Evolutionary conservation across 2,329 filamentous ascomycete species (phyloP).

Genomic region (Kalaharituber pfeilii): DNA sequence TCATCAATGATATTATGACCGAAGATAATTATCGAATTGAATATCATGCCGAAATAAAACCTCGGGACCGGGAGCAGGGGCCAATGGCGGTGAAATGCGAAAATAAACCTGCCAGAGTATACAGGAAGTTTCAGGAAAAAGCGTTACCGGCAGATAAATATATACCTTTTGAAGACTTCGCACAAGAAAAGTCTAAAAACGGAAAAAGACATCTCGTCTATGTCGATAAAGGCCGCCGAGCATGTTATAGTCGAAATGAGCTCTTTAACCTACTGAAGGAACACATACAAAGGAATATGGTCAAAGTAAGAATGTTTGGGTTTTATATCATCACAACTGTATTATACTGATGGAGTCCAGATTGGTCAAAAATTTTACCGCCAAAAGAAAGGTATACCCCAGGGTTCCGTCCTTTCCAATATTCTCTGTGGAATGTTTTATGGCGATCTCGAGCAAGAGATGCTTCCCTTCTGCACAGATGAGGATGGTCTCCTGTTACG

Average conservation of each 20-base stretch:
- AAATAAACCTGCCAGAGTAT: too few relatives aligned
- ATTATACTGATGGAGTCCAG: conserved; percentile 9
- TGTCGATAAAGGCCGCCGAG: conserved; percentile 48
- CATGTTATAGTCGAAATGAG: conserved; percentile 37
- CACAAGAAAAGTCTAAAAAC: neutral
- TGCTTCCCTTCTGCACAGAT: conserved; percentile 46
- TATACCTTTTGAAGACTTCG: conserved; percentile 24
- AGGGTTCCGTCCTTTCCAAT: conserved; percentile 76
- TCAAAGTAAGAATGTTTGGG: conserved; percentile 35
- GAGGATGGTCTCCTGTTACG: conserved; percentile 54
- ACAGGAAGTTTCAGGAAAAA: too few relatives aligned
- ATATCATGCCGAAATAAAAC: conserved; percentile 56
- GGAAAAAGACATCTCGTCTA: conserved; percentile 54
- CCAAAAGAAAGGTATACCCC: conserved; percentile 77
- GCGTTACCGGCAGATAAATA: too few relatives aligned
- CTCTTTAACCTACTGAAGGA: conserved; percentile 55
- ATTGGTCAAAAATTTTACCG: conserved; percentile 78
- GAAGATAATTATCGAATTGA: conserved; percentile 50
- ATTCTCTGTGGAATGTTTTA: conserved; percentile 93
- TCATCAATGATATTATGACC: conserved; percentile 40
- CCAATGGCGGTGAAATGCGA: conserved; percentile 8
- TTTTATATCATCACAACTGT: neutral
- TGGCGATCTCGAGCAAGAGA: conserved; percentile 57
- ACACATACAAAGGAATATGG: conserved; percentile 69
- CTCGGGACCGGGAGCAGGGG: conserved; percentile 25